Percentiles rank a stretch among this genome's conserved stretches.
These are phyloP conservation scores for Fusarium nisikadoi DNA, from an alignment of 2,329 filamentous ascomycete species.

Conservation along the genomic window DNA sequence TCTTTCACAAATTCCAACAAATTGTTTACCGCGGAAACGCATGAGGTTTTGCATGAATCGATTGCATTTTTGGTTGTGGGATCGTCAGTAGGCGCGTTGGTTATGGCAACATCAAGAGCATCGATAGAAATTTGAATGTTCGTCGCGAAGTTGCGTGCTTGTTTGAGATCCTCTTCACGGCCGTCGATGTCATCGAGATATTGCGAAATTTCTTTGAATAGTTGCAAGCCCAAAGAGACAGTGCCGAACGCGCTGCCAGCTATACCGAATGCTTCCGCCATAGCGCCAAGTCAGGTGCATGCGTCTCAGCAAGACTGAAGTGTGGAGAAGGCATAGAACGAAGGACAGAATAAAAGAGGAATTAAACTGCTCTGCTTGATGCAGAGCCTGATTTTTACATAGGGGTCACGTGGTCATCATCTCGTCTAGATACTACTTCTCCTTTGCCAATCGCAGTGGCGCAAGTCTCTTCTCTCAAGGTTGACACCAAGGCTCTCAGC, in stretches of 20 bases:
- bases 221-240: background rate
- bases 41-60: fast-evolving
- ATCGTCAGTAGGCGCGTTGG: fast-evolving
- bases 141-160: background rate
- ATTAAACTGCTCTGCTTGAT: fast-evolving
- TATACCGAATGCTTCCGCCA: background rate
- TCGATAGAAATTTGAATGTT: fast-evolving
- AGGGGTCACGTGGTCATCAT: background rate
- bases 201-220: background rate
- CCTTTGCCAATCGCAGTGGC: background rate
- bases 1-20: fast-evolving
- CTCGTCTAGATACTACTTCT: background rate
- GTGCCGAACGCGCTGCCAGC: background rate
- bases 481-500: background rate
- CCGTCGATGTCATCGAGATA: background rate
- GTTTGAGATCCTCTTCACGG: background rate
- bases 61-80: fast-evolving
- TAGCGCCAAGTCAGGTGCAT: fast-evolving
- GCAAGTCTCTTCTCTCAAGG: background rate
- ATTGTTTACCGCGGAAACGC: fast-evolving
- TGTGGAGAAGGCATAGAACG: background rate
- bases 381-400: fast-evolving
- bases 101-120: background rate
- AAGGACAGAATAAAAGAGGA: fast-evolving
- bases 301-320: background rate